Evolutionary conservation across 176 grass and related monocot species (phyloP), one percentile per base, ranked within the genome.

Genomic region (Oryza coarctata): DNA sequence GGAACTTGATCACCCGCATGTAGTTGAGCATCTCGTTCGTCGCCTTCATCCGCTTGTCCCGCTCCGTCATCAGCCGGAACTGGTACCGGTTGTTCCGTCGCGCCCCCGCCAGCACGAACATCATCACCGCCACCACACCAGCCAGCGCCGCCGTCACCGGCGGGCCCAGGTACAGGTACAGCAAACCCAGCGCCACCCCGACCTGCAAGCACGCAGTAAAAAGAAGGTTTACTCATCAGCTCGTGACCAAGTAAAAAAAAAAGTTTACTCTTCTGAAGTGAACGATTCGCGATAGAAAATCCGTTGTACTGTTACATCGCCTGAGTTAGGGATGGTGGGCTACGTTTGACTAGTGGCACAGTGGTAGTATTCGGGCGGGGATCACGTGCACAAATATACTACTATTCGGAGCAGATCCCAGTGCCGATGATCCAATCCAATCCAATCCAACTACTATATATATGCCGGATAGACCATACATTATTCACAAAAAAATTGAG

Each of bases 1-100:
- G 96, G 84, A 99, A 90, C 80, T 95, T 99, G 91, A 99, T 99
- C 3, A 99, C 96, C 6, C 96, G 90, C 96, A 99, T 95, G 93
- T 92, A 91, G 87, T 15, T 92, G 11, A 99, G 82, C 96, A 95
- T 98, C 87, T 99, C 96, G 76, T 99, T 99, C 5, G 93, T 99
- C 9, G 93, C 93, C 93, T 99, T 99, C 96, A 99, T 99, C 68
- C 96, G 85, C 73, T 70, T 47, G 87, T 99, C 96, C 0, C 96
- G 88, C 96, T 95, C 88, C 38, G 66, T 74, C 88, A 91, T 95
- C 3, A 99, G 96, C 10, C 80, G 38, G 83, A 92, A 94, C 82
- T 99, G 96, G 87, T 66, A 99, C 43, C 84, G 82, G 89, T 99
- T 99, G 89, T 99, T 99, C 31, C 96, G 88, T 0, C 96, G 96